These are phyloP conservation scores for Primulina eburnea DNA, from an alignment of 257 asterid species.

Conservation along the genomic window DNA sequence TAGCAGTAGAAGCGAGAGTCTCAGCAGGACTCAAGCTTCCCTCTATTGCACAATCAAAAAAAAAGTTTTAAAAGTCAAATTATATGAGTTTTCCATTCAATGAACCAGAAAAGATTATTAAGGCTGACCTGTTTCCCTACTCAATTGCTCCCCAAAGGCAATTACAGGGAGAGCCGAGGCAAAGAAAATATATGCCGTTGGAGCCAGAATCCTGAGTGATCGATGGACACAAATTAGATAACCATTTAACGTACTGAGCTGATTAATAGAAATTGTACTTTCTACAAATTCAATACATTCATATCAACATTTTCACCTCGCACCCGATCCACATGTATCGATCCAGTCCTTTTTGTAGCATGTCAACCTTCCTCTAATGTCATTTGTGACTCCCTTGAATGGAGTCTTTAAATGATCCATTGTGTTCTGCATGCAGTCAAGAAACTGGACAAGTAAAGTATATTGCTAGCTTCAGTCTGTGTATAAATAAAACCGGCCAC, in stretches of 20 bases:
- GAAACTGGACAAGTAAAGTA: background rate
- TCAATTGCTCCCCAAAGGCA: slow-evolving; percentile 67
- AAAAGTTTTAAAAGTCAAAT: background rate
- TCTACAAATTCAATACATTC: background rate
- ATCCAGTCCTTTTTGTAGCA: slow-evolving; percentile 62
- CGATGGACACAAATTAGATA: slow-evolving; percentile 1
- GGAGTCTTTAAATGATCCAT: slow-evolving; percentile 46
- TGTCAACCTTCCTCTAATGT: slow-evolving; percentile 47
- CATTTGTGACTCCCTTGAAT: slow-evolving; percentile 39
- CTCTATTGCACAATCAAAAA: slow-evolving; percentile 20
- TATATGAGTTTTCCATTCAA: background rate
- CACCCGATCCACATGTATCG: slow-evolving; percentile 43
- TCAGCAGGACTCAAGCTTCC: slow-evolving; percentile 43
- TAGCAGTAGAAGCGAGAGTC: slow-evolving; percentile 82
- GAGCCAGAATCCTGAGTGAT: slow-evolving; percentile 51
- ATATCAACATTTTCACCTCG: slow-evolving; percentile 29
- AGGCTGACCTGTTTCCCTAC: slow-evolving; percentile 51
- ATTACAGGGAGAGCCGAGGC: slow-evolving; percentile 64
- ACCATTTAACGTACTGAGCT: background rate
- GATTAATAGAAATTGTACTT: background rate
- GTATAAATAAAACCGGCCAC: background rate
- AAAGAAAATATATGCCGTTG: slow-evolving; percentile 64
- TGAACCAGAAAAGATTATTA: background rate
- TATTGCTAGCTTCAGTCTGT: background rate
- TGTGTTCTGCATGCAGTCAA: slow-evolving; percentile 20